These are phyloP conservation scores for Fusarium sp. DNA, from an alignment of 2,329 filamentous ascomycete genomes.

Conservation along the genomic window DNA sequence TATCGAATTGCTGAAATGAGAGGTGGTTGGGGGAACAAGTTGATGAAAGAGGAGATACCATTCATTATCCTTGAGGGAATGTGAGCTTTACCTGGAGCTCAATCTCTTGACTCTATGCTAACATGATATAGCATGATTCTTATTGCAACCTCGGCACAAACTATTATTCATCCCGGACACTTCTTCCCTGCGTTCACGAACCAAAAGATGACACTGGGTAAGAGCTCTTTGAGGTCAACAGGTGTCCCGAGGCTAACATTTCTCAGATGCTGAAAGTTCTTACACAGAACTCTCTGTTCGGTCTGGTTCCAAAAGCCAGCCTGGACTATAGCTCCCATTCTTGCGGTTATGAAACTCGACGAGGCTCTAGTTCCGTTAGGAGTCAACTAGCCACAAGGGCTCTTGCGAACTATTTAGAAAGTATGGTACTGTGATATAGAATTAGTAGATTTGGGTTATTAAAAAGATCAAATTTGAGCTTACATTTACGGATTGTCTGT, in stretches of 20 bases:
- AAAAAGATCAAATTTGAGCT: too few species aligned
- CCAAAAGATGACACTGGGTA: not conserved
- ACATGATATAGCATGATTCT: slow-evolving; percentile 5
- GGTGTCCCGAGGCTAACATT: accelerated
- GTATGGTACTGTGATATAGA: too few species aligned
- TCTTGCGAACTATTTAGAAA: too few species aligned
- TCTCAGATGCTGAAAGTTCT: not conserved
- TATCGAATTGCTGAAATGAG: slow-evolving; percentile 27
- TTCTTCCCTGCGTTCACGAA: slow-evolving; percentile 1
- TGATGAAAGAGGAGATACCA: slow-evolving; percentile 18
- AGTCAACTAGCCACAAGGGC: too few species aligned
- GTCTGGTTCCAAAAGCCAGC: not conserved
- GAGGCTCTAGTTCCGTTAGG: too few species aligned
- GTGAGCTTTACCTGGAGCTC: not conserved
- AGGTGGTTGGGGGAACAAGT: not conserved
- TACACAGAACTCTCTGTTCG: slow-evolving; percentile 1
- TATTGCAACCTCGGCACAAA: not conserved
- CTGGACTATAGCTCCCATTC: too few species aligned
- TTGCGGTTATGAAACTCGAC: too few species aligned
- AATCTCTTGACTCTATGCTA: accelerated
- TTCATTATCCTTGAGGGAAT: slow-evolving; percentile 15
- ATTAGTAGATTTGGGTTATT: too few species aligned
- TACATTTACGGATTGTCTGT: too few species aligned
- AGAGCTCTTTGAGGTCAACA: accelerated
- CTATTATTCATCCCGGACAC: not conserved